Evolutionary conservation across 441 rosid species (phyloP), one percentile per base, ranked within the genome.

Genomic region (Geranium incanum): DNA sequence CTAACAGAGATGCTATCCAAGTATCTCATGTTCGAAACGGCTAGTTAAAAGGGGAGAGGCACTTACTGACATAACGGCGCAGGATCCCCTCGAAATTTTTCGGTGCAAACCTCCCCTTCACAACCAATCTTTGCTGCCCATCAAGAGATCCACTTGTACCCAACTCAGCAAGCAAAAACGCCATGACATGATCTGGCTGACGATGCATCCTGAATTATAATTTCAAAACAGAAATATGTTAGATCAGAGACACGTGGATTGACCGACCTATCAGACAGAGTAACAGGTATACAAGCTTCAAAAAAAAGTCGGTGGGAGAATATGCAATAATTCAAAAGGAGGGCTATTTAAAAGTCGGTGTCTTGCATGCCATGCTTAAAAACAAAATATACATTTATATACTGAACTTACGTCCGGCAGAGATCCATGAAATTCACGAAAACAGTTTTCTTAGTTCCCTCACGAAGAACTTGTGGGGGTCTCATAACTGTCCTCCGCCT

Each of bases 391-490:
- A 57, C 48, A 11, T 36, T 13, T 33, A 62, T 13, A 69, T 68
- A 69, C 19, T 23, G 60, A 67, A 73, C 89, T 52, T 82, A 91
- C 90, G 87, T 84, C 76, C 81, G 86, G 89, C 95, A 91, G 75
- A 87, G 86, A 79, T 89, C 97, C 95, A 85, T 86, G 72, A 89
- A 91, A 79, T 89, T 91, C 76, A 84, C 93, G 69, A 91, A 87
- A 37, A 84, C 86, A 3, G 93, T 89, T 80, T 87, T 91, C 87
- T 88, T 87, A 70, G 89, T 91, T n/a, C 93, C 89, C 75, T 91
- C 93, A 45, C 85, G 91, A 75, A 87, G 88, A 70, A 89, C 89
- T 77, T 91, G 88, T 0, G 91, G 93, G 38, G 90, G 93, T 76
- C 95, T 81, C 89, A 87, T 85, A 52, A 85, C 88, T 55, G 90